These are phyloP conservation scores for Sphagnum magellanicum DNA, from an alignment of 228 moss, liverwort and hornwort genomes.

Conservation along the genomic window DNA sequence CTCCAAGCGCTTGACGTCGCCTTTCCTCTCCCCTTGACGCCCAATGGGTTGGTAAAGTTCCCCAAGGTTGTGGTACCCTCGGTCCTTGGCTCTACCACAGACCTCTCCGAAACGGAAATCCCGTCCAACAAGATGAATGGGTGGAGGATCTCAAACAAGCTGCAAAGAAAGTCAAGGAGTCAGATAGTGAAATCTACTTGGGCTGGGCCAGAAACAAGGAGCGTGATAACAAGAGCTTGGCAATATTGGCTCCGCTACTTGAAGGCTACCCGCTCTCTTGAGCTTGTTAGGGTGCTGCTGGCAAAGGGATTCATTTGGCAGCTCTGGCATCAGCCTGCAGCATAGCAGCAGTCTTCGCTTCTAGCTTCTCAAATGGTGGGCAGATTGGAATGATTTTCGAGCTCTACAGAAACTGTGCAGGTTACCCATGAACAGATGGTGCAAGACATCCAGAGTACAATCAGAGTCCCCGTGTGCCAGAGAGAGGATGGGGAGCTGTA, in stretches of 20 bases:
- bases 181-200: conserved; percentile 5
- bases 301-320: background rate
- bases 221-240: too few relatives aligned
- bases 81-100: background rate
- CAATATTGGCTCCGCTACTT: too few relatives aligned
- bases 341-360: too few relatives aligned
- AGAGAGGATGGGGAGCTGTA: conserved; percentile 14
- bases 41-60: conserved; percentile 21
- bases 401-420: conserved; percentile 12
- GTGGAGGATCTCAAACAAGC: conserved; percentile 17
- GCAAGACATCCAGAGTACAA: conserved; percentile 9
- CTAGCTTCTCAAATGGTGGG: too few relatives aligned
- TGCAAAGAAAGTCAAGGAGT: background rate
- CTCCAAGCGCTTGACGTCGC: conserved; percentile 12
- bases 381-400: too few relatives aligned
- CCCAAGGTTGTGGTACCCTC: conserved; percentile 6
- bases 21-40: conserved; percentile 22
- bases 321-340: too few relatives aligned
- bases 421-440: conserved; percentile 17
- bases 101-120: background rate
- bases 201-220: background rate
- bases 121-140: background rate
- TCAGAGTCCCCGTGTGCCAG: conserved; percentile 1
- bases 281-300: too few relatives aligned
- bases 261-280: too few relatives aligned